Conservation (phyloP, 192 early-diverging fungal species). For the Chytriomyces sp. region DNA sequence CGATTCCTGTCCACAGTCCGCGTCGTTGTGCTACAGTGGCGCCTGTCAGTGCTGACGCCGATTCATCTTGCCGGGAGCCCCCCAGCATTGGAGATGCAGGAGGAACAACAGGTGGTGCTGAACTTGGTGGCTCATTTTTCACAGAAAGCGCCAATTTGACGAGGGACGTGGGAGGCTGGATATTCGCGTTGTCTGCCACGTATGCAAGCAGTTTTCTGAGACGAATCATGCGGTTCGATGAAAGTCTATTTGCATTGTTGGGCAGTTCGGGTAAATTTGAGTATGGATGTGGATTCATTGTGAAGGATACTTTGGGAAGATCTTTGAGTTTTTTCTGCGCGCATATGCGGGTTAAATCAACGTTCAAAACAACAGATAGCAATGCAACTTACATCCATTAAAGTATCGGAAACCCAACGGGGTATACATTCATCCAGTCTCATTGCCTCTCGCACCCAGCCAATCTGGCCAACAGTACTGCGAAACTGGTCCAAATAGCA, state of each 20-base stretch:
- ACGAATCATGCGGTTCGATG: constrained; percentile 87
- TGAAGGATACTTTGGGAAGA: constrained; percentile 81
- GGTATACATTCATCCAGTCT: constrained; percentile 75
- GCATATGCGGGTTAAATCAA: neutral
- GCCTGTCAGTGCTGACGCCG: neutral
- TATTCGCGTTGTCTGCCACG: constrained; percentile 71
- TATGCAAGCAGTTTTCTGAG: constrained; percentile 84
- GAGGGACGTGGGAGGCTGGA: constrained; percentile 34
- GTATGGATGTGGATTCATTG: constrained; percentile 68
- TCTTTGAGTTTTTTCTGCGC: constrained; percentile 70
- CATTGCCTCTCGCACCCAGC: constrained; percentile 35
- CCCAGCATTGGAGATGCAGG: constrained; percentile 7
- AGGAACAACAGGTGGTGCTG: constrained; percentile 1
- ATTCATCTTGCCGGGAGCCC: neutral
- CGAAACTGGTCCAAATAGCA: constrained; percentile 75
- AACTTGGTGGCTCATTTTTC: neutral
- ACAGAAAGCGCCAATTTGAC: constrained; percentile 15
- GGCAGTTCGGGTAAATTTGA: constrained; percentile 58
- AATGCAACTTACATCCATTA: constrained; percentile 57
- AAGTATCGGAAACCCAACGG: constrained; percentile 82
- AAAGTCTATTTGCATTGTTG: constrained; percentile 66
- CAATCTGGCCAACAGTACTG: constrained; percentile 60
- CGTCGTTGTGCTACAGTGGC: neutral
- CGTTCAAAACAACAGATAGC: constrained; percentile 8
- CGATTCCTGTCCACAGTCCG: neutral